phyloP scores from a whole-genome alignment of 345 rosid genomes.

The Garcia nutans region DNA sequence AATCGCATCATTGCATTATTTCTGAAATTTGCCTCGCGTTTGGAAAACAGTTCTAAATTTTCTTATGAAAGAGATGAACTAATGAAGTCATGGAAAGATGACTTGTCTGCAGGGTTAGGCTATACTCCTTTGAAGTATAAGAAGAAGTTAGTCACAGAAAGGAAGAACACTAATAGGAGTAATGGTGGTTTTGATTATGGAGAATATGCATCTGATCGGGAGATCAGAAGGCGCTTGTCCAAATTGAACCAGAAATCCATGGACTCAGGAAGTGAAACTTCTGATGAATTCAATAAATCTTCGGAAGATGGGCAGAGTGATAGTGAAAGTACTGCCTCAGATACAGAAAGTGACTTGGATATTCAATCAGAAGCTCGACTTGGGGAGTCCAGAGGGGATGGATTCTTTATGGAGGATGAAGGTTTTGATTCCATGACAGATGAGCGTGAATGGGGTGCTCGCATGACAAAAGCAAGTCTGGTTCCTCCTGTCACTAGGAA shows the following conservation, averaged over 20 bases:
- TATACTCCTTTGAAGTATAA: constrained; percentile 62
- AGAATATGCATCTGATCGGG: constrained; percentile 87
- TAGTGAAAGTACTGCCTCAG: constrained; percentile 70
- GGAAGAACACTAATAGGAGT: constrained; percentile 68
- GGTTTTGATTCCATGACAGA: constrained; percentile 57
- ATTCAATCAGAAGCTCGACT: constrained; percentile 57
- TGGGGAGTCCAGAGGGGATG: constrained; percentile 57
- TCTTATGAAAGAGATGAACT: constrained; percentile 76
- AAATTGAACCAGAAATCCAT: constrained; percentile 77
- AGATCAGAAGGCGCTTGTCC: constrained; percentile 79
- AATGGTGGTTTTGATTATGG: constrained; percentile 62
- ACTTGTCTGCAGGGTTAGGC: constrained; percentile 43
- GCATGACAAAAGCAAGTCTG: constrained; percentile 95
- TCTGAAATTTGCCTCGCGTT: constrained; percentile 82
- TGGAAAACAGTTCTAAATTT: constrained; percentile 76
- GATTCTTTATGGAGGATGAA: constrained; percentile 58
- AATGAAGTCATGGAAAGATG: constrained; percentile 84
- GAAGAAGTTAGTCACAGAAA: constrained; percentile 56
- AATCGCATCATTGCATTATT: constrained; percentile 67
- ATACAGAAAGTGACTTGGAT: constrained; percentile 85
- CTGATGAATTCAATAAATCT: constrained; percentile 65
- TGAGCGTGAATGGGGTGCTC: constrained; percentile 99
- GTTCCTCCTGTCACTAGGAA: constrained; percentile 99
- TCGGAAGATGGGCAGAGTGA: constrained; percentile 68
- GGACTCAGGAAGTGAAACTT: constrained; percentile 90